Conservation (phyloP, 2,329 filamentous ascomycete species). For the Apiospora pterosperma region DNA sequence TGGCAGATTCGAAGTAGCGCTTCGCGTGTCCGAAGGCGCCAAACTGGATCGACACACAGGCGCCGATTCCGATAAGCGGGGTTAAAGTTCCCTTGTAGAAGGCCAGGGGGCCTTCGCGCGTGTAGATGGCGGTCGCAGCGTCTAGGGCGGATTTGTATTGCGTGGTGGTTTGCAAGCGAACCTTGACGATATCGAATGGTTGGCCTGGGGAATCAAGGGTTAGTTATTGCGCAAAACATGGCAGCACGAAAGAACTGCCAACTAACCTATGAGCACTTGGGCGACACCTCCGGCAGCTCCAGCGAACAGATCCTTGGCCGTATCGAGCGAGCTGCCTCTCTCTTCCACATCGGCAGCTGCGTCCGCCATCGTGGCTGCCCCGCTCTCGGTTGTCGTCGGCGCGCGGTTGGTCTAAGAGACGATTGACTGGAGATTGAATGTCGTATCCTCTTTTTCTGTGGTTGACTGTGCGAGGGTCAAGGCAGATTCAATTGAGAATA, state of each 20-base stretch:
- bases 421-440: neutral
- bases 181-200: conserved; percentile 91
- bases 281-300: conserved; percentile 90
- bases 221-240: conserved; percentile 12
- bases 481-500: neutral
- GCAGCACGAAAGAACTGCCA: no score
- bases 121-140: conserved; percentile 80
- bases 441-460: neutral
- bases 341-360: conserved; percentile 26
- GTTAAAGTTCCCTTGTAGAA: conserved; percentile 98
- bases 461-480: neutral
- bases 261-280: conserved; percentile 87
- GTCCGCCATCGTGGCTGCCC: conserved; percentile 23
- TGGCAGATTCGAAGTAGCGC: conserved; percentile 76
- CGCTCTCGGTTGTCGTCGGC: neutral
- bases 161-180: conserved; percentile 85
- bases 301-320: conserved; percentile 84
- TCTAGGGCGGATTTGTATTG: conserved; percentile 78
- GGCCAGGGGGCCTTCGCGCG: conserved; percentile 80
- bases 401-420: neutral
- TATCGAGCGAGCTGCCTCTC: conserved; percentile 46
- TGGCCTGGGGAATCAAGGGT: conserved; percentile 45
- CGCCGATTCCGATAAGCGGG: conserved; percentile 90
- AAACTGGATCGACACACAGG: conserved; percentile 98
- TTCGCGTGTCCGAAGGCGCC: conserved; percentile 93